Evolutionary conservation across 2,329 filamentous ascomycete species (phyloP).

Genomic region (Thermothelomyces thermophilus): DNA sequence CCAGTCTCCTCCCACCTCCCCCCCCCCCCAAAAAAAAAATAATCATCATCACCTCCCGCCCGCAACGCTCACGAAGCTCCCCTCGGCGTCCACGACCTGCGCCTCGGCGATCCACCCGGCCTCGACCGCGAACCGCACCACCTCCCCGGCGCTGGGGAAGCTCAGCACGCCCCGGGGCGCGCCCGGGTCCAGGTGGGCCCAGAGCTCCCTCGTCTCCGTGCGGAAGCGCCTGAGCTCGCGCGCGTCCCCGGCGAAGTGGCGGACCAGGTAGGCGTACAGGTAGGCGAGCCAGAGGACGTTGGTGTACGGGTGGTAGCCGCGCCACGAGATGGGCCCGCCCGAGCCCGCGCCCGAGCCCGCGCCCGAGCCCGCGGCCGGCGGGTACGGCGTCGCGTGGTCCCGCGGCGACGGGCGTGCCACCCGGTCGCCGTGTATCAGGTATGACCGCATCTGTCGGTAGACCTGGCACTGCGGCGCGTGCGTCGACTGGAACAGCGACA

Average conservation of each 20-base stretch:
- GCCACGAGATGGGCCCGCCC: slow-evolving; percentile 45
- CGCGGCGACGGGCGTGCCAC: slow-evolving; percentile 42
- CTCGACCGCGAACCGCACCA: slow-evolving; percentile 52
- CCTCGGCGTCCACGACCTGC: slow-evolving; percentile 35
- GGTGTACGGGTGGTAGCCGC: slow-evolving; percentile 51
- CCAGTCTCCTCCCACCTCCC: too few species aligned
- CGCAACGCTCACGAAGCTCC: neutral
- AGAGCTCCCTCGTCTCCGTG: slow-evolving; percentile 45
- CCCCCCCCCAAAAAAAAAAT: too few species aligned
- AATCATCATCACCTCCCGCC: neutral
- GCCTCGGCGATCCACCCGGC: slow-evolving; percentile 50
- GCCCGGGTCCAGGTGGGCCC: slow-evolving; percentile 46
- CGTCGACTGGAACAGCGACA: slow-evolving; percentile 53
- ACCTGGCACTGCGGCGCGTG: slow-evolving; percentile 55
- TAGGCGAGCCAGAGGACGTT: slow-evolving; percentile 62
- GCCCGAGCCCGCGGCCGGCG: slow-evolving; percentile 35
- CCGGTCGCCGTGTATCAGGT: slow-evolving; percentile 46
- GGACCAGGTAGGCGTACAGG: slow-evolving; percentile 47
- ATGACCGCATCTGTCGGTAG: slow-evolving; percentile 57
- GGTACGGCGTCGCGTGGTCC: slow-evolving; percentile 41
- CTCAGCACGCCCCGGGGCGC: slow-evolving; percentile 41
- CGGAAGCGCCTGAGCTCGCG: slow-evolving; percentile 42
- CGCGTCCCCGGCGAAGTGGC: slow-evolving; percentile 39
- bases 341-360: too few species aligned
- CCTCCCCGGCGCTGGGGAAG: slow-evolving; percentile 50